Percentiles rank a stretch among this genome's conserved stretches.
Conservation (phyloP, 2,329 filamentous ascomycete species). For the Alternaria consortialis region DNA sequence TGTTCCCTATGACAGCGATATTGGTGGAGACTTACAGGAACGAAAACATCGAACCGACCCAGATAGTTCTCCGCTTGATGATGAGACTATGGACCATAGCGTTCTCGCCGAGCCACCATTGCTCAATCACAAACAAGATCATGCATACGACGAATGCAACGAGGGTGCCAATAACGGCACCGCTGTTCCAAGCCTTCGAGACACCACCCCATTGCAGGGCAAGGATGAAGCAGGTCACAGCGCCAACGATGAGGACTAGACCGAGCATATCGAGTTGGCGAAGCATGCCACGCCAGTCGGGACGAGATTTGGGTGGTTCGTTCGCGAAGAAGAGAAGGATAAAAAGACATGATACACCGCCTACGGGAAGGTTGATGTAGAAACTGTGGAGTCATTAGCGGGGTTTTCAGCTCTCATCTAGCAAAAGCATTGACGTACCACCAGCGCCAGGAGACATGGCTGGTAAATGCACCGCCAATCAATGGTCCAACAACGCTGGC, state of each 20-base stretch:
- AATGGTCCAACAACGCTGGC: constrained; percentile 53
- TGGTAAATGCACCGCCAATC: constrained; percentile 54
- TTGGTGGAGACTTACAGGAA: constrained; percentile 37
- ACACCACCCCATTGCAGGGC: constrained; percentile 58
- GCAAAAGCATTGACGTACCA: constrained; percentile 23
- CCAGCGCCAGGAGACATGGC: constrained; percentile 53
- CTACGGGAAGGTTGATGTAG: constrained; percentile 57
- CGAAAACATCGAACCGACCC: constrained; percentile 45
- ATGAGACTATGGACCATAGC: constrained; percentile 54
- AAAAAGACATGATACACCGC: constrained; percentile 48
- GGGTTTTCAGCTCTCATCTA: rapidly evolving
- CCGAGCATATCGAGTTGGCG: constrained; percentile 59
- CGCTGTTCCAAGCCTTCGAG: constrained; percentile 38
- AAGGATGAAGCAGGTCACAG: constrained; percentile 55
- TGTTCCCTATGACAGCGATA: too few relatives aligned
- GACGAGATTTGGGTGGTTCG: constrained; percentile 25
- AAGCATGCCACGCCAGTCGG: constrained; percentile 48
- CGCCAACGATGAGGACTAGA: constrained; percentile 51
- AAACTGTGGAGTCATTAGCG: constrained; percentile 19
- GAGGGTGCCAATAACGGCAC: constrained; percentile 57
- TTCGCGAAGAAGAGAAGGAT: constrained; percentile 45
- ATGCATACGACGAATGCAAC: constrained; percentile 55
- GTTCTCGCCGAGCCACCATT: constrained; percentile 52
- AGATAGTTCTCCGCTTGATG: constrained; percentile 50
- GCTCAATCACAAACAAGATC: constrained; percentile 46